A percentile compares a stretch with the other conserved stretches of the same genome.
Conservation (phyloP, 2,329 filamentous ascomycete species). For the Coniella lustricola region DNA sequence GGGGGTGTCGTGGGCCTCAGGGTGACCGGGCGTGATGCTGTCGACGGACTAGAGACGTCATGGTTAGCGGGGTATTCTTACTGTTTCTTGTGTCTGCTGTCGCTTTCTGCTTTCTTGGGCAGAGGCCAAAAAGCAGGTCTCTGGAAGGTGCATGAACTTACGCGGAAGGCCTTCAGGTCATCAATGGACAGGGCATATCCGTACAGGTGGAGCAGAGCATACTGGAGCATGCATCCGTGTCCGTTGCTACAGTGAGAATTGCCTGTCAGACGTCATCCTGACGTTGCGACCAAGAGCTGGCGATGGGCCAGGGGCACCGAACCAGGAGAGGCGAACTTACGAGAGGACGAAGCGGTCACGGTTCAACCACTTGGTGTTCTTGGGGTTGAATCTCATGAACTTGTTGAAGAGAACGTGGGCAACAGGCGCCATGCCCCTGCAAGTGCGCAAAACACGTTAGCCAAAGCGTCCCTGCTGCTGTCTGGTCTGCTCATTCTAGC, state of each 20-base stretch:
- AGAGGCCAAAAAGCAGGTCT: no score
- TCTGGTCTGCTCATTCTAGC: no score
- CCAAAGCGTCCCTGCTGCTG: no score
- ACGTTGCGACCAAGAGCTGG: not conserved
- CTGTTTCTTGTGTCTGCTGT: not conserved
- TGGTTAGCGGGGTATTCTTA: not conserved
- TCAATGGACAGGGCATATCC: slow-evolving; percentile 82
- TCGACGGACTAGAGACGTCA: slow-evolving; percentile 37
- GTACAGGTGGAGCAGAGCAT: slow-evolving; percentile 94
- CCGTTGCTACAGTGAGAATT: slow-evolving; percentile 62
- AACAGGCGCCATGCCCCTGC: slow-evolving; percentile 78
- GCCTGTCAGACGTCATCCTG: slow-evolving; percentile 11
- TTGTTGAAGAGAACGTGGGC: slow-evolving; percentile 98
- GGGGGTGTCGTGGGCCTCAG: slow-evolving; percentile 92
- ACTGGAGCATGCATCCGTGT: slow-evolving; percentile 99
- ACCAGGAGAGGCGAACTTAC: slow-evolving; percentile 71
- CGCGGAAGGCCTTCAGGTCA: slow-evolving; percentile 93
- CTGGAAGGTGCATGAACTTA: slow-evolving; percentile 44
- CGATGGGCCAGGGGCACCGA: not conserved
- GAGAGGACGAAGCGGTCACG: slow-evolving; percentile 98
- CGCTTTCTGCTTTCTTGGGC: no score
- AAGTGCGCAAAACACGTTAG: not conserved
- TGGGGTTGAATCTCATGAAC: slow-evolving; percentile 99
- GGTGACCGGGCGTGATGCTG: slow-evolving; percentile 88
- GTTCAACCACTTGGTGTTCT: slow-evolving; percentile 96